Percentiles rank a stretch among this genome's conserved stretches.
These are phyloP conservation scores for Xerocomus potaroensis DNA, from an alignment of 768 basidiomycete species.

Conservation along the genomic window DNA sequence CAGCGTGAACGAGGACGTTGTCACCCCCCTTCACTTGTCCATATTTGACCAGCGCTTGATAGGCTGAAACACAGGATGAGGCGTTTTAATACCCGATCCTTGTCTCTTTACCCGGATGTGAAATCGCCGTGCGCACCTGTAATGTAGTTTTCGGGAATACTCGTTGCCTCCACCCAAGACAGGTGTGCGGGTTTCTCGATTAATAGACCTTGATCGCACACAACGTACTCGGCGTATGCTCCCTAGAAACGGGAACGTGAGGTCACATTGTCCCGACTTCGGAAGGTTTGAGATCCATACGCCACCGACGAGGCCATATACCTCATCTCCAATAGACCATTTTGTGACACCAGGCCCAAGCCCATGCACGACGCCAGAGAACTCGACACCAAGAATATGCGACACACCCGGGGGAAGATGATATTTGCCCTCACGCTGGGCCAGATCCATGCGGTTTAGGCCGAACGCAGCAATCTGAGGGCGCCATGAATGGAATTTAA, in stretches of 20 bases:
- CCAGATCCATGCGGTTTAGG: constrained; percentile 84
- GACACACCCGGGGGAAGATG: constrained; percentile 74
- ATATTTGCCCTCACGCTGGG: constrained; percentile 69
- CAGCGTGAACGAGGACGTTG: constrained; percentile 84
- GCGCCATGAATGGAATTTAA: constrained; percentile 1
- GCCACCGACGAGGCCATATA: constrained; percentile 75
- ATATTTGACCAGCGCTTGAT: constrained; percentile 60
- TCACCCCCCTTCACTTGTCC: constrained; percentile 67
- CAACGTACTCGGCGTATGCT: constrained; percentile 87
- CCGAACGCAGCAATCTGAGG: constrained; percentile 75
- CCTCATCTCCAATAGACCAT: constrained; percentile 66
- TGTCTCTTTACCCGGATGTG: constrained; percentile 4
- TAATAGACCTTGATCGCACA: constrained; percentile 59
- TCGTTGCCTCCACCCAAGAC: constrained; percentile 81
- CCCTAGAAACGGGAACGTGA: constrained; percentile 46
- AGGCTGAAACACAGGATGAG: constrained; percentile 37
- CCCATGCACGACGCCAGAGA: constrained; percentile 61
- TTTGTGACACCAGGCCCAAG: constrained; percentile 46
- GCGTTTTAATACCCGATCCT: constrained; percentile 6
- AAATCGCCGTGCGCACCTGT: constrained; percentile 54
- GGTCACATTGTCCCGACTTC: background rate
- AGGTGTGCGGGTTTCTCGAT: constrained; percentile 71
- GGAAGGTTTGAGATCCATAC: constrained; percentile 42
- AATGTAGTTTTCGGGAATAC: constrained; percentile 83
- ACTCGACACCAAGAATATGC: constrained; percentile 82